A percentile compares a stretch with the other conserved stretches of the same genome.
phyloP scores from a whole-genome alignment of 805 yeast species.

The Hanseniaspora vineae region DNA sequence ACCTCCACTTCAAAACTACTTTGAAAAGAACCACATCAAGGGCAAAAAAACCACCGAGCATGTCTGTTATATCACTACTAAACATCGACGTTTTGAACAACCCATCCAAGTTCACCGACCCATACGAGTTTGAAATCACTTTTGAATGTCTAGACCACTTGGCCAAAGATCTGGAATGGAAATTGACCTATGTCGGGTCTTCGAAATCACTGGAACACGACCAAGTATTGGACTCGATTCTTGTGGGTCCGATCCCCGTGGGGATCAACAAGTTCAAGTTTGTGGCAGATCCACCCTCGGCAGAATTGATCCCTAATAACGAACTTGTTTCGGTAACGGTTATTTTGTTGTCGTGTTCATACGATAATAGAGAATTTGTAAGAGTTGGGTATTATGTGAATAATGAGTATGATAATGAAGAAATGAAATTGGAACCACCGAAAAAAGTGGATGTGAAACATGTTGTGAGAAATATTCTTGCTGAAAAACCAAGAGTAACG shows the following conservation, averaged over 20 bases:
- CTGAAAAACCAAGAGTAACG: conserved; percentile 96
- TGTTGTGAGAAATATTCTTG: conserved; percentile 85
- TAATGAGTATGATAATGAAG: conserved; percentile 91
- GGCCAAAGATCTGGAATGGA: conserved; percentile 85
- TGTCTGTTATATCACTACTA: conserved; percentile 88
- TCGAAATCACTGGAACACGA: conserved; percentile 91
- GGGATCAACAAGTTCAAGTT: conserved; percentile 90
- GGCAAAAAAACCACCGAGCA: no score
- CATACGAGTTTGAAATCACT: conserved; percentile 93
- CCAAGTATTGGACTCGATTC: conserved; percentile 86
- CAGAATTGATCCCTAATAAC: conserved; percentile 90
- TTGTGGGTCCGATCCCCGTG: conserved; percentile 98
- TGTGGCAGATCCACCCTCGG: conserved; percentile 93
- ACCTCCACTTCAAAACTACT: no score
- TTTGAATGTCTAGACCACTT: conserved; percentile 92
- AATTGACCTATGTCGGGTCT: conserved; percentile 91
- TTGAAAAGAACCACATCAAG: no score
- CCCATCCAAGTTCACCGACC: conserved; percentile 87
- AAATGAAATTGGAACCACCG: conserved; percentile 87
- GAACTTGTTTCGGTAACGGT: conserved; percentile 94
- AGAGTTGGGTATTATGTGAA: conserved; percentile 96
- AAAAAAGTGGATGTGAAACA: conserved; percentile 86
- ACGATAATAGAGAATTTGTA: conserved; percentile 87
- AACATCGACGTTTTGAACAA: conserved; percentile 89
- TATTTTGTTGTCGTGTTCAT: conserved; percentile 81